Percentiles rank a stretch among this genome's conserved stretches.
Evolutionary conservation across 345 rosid species (phyloP).

Genomic region (Erucastrum elatum): DNA sequence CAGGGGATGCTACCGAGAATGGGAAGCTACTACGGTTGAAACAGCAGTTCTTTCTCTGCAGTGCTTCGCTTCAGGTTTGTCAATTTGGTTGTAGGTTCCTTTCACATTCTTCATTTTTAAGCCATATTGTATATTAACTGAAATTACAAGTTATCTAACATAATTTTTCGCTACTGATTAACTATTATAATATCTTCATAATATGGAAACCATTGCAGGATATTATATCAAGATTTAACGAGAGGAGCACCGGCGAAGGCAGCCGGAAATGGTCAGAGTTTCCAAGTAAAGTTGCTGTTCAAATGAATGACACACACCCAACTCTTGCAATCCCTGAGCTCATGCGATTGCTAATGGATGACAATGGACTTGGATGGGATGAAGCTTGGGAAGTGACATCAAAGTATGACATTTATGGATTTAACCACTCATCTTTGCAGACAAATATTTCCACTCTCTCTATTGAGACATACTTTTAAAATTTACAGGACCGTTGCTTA

Average conservation of each 20-base stretch:
- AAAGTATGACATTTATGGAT: slow-evolving; percentile 43
- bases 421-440: background rate
- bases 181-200: background rate
- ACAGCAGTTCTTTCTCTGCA: slow-evolving; percentile 94
- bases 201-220: slow-evolving; percentile 58
- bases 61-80: slow-evolving; percentile 97
- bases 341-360: slow-evolving; percentile 88
- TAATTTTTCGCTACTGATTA: slow-evolving; percentile 2
- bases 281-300: slow-evolving; percentile 88
- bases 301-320: slow-evolving; percentile 97
- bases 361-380: slow-evolving; percentile 95
- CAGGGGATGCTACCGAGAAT: slow-evolving; percentile 95
- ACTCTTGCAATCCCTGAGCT: slow-evolving; percentile 97
- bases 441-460: background rate
- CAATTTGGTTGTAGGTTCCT: slow-evolving; percentile 22
- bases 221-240: slow-evolving; percentile 80
- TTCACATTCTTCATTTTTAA: slow-evolving; percentile 11
- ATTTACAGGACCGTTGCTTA: slow-evolving; percentile 79
- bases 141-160: background rate
- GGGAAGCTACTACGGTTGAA: slow-evolving; percentile 95
- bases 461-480: slow-evolving; percentile 19
- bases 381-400: slow-evolving; percentile 95
- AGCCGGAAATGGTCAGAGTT: slow-evolving; percentile 81
- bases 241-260: slow-evolving; percentile 57
- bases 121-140: slow-evolving; percentile 2